phyloP scores from a whole-genome alignment of 768 basidiomycete genomes.

The Kwoniella heveanensis region DNA sequence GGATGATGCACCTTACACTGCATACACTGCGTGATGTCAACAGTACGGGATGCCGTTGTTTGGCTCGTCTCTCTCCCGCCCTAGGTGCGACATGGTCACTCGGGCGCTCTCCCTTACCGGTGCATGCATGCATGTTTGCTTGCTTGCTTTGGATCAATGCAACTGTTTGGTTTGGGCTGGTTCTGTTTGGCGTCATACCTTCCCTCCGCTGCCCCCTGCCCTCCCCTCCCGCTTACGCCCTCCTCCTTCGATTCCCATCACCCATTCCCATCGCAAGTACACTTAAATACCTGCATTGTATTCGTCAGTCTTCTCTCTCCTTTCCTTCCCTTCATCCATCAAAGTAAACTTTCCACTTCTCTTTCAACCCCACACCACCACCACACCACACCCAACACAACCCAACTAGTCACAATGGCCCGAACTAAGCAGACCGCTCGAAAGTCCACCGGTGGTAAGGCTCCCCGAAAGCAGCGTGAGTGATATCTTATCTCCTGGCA shows the following conservation, averaged over 20 bases:
- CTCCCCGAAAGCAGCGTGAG: slow-evolving; percentile 56
- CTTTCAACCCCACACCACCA: not conserved
- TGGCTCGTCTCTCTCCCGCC: too few relatives aligned
- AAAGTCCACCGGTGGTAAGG: slow-evolving; percentile 92
- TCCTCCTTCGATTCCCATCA: not conserved
- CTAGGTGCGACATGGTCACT: too few relatives aligned
- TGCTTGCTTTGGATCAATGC: not conserved
- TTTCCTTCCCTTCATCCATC: slow-evolving; percentile 17
- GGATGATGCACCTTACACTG: too few relatives aligned
- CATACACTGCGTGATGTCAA: not conserved
- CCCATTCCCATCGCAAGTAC: not conserved
- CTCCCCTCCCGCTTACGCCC: too few relatives aligned
- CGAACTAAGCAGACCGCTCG: slow-evolving; percentile 77
- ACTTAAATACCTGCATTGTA: slow-evolving; percentile 11
- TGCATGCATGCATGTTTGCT: not conserved
- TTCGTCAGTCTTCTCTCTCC: not conserved
- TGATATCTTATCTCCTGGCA: slow-evolving; percentile 11
- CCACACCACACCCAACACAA: slow-evolving; percentile 11
- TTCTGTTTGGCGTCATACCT: not conserved
- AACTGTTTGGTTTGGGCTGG: not conserved
- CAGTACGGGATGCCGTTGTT: not conserved
- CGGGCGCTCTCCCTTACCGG: too few relatives aligned
- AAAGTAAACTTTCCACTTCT: slow-evolving; percentile 2
- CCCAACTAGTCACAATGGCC: slow-evolving; percentile 60
- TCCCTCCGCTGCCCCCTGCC: too few relatives aligned